Conservation (phyloP, 495 filamentous ascomycete species). For the Aspergillus haitiensis region DNA sequence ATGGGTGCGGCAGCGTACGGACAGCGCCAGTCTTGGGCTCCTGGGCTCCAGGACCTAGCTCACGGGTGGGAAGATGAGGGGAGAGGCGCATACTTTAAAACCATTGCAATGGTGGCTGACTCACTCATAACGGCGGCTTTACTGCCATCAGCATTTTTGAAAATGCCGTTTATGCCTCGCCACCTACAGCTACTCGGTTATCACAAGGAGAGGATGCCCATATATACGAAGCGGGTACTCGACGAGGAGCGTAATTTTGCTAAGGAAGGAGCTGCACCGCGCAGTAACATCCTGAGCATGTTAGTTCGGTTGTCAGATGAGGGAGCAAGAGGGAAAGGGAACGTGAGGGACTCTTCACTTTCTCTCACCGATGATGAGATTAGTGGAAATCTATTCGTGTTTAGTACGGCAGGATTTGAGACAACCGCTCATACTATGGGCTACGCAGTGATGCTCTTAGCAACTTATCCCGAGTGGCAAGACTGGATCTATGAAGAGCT, state of each 20-base stretch:
- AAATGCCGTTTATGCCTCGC: constrained; percentile 32
- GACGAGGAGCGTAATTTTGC: constrained; percentile 33
- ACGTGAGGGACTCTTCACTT: background rate
- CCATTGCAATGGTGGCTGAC: constrained; percentile 30
- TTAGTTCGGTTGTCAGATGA: constrained; percentile 40
- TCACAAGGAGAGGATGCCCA: constrained; percentile 24
- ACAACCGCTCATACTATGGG: constrained; percentile 54
- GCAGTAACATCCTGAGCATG: constrained; percentile 40
- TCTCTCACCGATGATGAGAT: constrained; percentile 43
- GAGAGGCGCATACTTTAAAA: constrained; percentile 36
- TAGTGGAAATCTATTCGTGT: constrained; percentile 46
- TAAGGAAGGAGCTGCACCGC: constrained; percentile 18
- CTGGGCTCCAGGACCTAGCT: constrained; percentile 13
- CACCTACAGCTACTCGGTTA: constrained; percentile 30
- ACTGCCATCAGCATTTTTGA: constrained; percentile 29
- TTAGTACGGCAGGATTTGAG: constrained; percentile 57
- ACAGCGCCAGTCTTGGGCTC: constrained; percentile 32
- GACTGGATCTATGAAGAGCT: constrained; percentile 50
- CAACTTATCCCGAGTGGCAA: constrained; percentile 49
- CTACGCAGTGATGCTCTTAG: constrained; percentile 49
- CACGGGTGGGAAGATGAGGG: constrained; percentile 18
- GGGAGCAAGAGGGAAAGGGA: constrained; percentile 2
- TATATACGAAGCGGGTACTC: constrained; percentile 35
- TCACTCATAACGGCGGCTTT: constrained; percentile 34
- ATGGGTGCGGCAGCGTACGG: constrained; percentile 41